Evolutionary conservation across 2,329 filamentous ascomycete species (phyloP).

Genomic region (Sphaceloma murrayae): DNA sequence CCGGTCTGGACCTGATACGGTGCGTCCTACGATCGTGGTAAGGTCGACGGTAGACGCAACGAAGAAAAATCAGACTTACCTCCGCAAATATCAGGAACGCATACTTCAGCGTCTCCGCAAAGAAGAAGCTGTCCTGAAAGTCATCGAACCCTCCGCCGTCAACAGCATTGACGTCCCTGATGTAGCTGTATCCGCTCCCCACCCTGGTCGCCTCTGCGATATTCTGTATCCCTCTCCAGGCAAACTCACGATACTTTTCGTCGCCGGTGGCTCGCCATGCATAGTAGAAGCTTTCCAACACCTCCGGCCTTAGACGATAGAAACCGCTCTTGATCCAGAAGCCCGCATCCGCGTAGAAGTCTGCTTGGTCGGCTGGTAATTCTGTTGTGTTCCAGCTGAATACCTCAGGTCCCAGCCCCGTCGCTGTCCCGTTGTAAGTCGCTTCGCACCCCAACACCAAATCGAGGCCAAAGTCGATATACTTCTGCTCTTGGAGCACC

Average conservation of each 20-base stretch:
- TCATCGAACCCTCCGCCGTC: constrained; percentile 55
- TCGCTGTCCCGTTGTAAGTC: constrained; percentile 59
- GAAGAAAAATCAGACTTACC: constrained; percentile 16
- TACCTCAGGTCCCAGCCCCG: constrained; percentile 65
- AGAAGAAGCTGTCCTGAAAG: constrained; percentile 79
- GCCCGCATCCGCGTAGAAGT: constrained; percentile 55
- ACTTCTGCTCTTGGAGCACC: constrained; percentile 54
- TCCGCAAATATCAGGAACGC: constrained; percentile 56
- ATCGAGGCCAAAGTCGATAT: constrained; percentile 63
- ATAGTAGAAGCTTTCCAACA: constrained; percentile 78
- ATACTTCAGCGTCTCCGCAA: constrained; percentile 83
- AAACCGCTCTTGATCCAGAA: constrained; percentile 56
- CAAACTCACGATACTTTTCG: constrained; percentile 69
- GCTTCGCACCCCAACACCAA: constrained; percentile 64
- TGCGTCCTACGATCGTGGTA: constrained; percentile 42
- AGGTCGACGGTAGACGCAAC: too few species aligned
- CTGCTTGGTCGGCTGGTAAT: constrained; percentile 31
- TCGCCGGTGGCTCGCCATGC: constrained; percentile 72
- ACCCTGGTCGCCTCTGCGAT: constrained; percentile 56
- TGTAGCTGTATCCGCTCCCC: constrained; percentile 56
- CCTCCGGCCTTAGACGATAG: constrained; percentile 66
- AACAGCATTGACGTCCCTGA: constrained; percentile 55
- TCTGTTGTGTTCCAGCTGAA: constrained; percentile 34
- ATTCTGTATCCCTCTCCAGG: constrained; percentile 65
- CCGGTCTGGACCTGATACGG: constrained; percentile 47